Percentiles rank a stretch among this genome's conserved stretches.
These are phyloP conservation scores for Picea glauca DNA, from an alignment of 75 land plant genomes.

Conservation along the genomic window DNA sequence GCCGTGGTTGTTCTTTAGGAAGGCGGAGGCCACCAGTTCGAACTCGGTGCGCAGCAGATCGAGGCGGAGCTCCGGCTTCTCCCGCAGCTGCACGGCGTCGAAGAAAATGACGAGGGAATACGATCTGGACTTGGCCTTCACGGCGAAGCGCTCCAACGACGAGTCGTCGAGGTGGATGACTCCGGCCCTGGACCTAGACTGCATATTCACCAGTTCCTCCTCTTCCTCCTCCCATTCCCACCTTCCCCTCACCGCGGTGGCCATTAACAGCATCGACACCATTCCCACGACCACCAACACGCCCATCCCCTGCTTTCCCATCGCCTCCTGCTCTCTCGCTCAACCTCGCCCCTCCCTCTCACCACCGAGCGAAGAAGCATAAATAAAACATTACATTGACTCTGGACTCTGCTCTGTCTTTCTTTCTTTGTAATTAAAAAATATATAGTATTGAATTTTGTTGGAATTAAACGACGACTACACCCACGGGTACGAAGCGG, in stretches of 20 bases:
- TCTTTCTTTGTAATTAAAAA: no score
- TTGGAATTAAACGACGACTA: no score
- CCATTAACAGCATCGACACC: neutral
- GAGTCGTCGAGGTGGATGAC: conserved; percentile 83
- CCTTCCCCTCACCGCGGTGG: conserved; percentile 1
- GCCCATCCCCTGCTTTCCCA: no score
- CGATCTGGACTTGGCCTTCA: conserved; percentile 41
- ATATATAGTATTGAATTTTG: no score
- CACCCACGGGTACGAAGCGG: no score
- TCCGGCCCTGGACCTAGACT: conserved; percentile 39
- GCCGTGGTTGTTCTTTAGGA: conserved; percentile 39
- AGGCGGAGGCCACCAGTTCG: conserved; percentile 59
- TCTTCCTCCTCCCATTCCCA: conserved; percentile 25
- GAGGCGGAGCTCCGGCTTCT: conserved; percentile 76
- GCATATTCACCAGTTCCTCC: conserved; percentile 23
- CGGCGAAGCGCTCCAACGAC: conserved; percentile 46
- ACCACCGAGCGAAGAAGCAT: no score
- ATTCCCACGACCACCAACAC: no score
- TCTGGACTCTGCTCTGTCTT: no score
- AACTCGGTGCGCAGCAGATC: conserved; percentile 65
- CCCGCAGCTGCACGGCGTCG: conserved; percentile 87
- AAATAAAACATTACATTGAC: no score
- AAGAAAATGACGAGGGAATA: conserved; percentile 88
- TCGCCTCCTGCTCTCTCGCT: no score
- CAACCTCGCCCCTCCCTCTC: no score